Conservation (phyloP, 2,329 filamentous ascomycete species). For the Dothidotthia symphoricarpi region DNA sequence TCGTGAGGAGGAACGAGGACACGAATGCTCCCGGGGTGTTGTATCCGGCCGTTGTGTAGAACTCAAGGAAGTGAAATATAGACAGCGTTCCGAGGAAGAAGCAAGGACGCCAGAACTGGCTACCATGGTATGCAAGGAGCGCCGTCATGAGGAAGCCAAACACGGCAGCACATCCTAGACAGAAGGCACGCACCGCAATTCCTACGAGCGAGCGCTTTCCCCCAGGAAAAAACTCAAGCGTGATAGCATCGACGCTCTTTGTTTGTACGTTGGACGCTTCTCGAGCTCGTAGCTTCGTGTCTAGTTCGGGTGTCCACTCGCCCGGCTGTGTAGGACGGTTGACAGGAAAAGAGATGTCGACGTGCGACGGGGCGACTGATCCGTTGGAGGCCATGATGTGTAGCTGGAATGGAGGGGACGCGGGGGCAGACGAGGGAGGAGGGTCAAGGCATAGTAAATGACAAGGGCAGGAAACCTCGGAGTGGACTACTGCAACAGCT, state of each 20-base stretch:
- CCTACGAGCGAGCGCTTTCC: conserved; percentile 48
- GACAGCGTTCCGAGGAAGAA: conserved; percentile 68
- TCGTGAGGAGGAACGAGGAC: conserved; percentile 78
- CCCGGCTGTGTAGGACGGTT: conserved; percentile 25
- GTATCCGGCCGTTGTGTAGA: conserved; percentile 80
- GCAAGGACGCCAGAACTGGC: conserved; percentile 57
- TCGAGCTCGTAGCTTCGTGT: conserved; percentile 26
- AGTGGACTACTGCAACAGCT: neutral
- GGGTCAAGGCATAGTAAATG: conserved; percentile 9
- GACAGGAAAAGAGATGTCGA: conserved; percentile 33
- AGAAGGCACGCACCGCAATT: conserved; percentile 49
- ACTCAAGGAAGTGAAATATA: conserved; percentile 94
- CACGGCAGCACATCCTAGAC: conserved; percentile 43
- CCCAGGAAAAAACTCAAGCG: conserved; percentile 41
- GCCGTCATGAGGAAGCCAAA: conserved; percentile 33
- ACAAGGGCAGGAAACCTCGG: neutral
- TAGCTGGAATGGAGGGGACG: neutral
- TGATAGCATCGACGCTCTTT: conserved; percentile 16
- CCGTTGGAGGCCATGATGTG: conserved; percentile 28
- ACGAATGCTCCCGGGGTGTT: conserved; percentile 74
- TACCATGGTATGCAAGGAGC: conserved; percentile 31
- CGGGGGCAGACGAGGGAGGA: neutral
- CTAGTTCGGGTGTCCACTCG: conserved; percentile 28
- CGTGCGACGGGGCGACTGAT: conserved; percentile 18
- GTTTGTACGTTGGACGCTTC: conserved; percentile 21